A percentile compares a stretch with the other conserved stretches of the same genome.
phyloP scores from a whole-genome alignment of 2,329 filamentous ascomycete species.

The Aspergillus pseudonomiae region DNA sequence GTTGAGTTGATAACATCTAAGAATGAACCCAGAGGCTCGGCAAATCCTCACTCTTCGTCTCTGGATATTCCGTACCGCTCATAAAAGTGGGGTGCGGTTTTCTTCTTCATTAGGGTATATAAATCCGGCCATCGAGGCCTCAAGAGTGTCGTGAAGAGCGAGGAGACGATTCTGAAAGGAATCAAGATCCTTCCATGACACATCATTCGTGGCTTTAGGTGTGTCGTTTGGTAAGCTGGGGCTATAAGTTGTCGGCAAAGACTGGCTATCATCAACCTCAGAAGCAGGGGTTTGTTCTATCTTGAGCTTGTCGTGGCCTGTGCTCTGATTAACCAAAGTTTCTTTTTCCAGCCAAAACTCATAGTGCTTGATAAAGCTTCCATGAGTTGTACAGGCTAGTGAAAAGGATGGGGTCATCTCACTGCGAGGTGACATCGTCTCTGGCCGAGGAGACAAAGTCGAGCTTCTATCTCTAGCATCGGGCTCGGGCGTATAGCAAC shows the following conservation, averaged over 20 bases:
- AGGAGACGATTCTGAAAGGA: slow-evolving; percentile 22
- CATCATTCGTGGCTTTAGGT: slow-evolving; percentile 13
- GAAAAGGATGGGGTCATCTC: slow-evolving; percentile 18
- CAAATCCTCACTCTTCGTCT: not conserved
- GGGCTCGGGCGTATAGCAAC: slow-evolving; percentile 40
- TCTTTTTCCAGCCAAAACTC: not conserved
- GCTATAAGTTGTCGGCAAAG: slow-evolving; percentile 22
- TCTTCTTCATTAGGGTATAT: slow-evolving; percentile 19
- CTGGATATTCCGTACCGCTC: not conserved
- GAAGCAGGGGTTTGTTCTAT: slow-evolving; percentile 29
- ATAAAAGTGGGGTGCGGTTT: slow-evolving; percentile 5
- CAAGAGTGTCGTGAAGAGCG: slow-evolving; percentile 22
- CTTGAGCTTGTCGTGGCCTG: slow-evolving; percentile 1
- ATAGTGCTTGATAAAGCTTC: not conserved
- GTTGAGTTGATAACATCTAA: not conserved
- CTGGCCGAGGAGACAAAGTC: slow-evolving; percentile 33
- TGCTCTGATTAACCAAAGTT: slow-evolving; percentile 11
- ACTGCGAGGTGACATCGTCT: slow-evolving; percentile 30
- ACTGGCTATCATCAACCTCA: slow-evolving; percentile 29
- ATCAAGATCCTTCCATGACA: slow-evolving; percentile 20
- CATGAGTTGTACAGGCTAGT: not conserved
- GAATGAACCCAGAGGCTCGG: not conserved
- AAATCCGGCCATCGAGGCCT: slow-evolving; percentile 19
- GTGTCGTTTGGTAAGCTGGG: slow-evolving; percentile 17
- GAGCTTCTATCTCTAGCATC: slow-evolving; percentile 28